phyloP scores from a whole-genome alignment of 163 green algal genomes.

The Picocystis sp. region DNA sequence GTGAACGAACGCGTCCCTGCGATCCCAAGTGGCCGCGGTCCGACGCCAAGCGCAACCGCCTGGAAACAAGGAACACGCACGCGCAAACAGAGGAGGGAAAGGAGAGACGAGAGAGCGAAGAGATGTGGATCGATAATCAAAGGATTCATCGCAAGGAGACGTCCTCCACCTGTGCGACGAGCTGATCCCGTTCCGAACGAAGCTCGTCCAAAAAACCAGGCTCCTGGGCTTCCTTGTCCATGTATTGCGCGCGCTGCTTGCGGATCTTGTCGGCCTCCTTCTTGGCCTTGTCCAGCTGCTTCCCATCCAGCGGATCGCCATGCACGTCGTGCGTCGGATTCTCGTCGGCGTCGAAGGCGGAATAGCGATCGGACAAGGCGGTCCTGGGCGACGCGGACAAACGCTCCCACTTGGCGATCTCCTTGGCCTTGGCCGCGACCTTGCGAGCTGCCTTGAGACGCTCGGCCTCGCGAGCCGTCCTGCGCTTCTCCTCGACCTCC shows the following conservation, averaged over 20 bases:
- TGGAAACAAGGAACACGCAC: not conserved
- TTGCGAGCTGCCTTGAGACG: not conserved
- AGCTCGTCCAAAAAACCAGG: constrained; percentile 21
- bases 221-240: constrained; percentile 37
- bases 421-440: constrained; percentile 9
- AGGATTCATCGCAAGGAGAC: not conserved
- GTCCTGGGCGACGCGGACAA: not conserved
- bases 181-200: not conserved
- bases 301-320: constrained; percentile 50
- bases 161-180: not conserved
- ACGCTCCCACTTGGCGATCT: constrained; percentile 29
- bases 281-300: constrained; percentile 42
- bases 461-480: not conserved
- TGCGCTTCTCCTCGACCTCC: constrained; percentile 25
- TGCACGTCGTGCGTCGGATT: constrained; percentile 62
- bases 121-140: not conserved
- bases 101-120: not conserved
- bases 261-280: constrained; percentile 62
- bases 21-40: no score
- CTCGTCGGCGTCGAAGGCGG: constrained; percentile 36
- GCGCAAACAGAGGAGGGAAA: not conserved
- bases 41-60: no score
- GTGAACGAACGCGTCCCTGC: no score
- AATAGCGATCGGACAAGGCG: constrained; percentile 24
- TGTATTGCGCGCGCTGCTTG: constrained; percentile 32